Conservation (phyloP, 2,329 filamentous ascomycete genomes). For the Epichloe scottii region DNA sequence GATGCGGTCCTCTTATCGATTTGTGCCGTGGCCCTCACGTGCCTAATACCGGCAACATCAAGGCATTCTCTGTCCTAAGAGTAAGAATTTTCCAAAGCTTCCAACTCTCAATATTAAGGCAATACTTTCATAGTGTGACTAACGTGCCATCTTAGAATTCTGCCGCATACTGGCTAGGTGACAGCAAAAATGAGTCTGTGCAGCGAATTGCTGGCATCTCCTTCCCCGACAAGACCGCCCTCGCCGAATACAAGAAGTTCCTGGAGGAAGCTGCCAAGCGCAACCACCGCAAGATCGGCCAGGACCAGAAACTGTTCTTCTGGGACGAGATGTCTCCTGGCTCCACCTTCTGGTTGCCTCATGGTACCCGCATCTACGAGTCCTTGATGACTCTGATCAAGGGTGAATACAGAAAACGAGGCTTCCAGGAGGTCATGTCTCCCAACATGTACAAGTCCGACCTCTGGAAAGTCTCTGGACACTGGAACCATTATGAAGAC, state of each 20-base stretch:
- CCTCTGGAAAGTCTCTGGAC: constrained; percentile 88
- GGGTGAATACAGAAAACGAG: constrained; percentile 82
- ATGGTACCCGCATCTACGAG: constrained; percentile 90
- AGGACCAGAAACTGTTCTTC: constrained; percentile 95
- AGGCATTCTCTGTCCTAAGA: constrained; percentile 90
- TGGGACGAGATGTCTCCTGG: constrained; percentile 92
- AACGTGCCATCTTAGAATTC: constrained; percentile 42
- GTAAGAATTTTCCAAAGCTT: constrained; percentile 12
- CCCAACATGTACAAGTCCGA: constrained; percentile 91
- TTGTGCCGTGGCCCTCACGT: constrained; percentile 92
- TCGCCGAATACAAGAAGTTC: constrained; percentile 88
- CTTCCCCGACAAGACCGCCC: constrained; percentile 88
- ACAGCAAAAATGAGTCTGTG: constrained; percentile 85
- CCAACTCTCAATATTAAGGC: not conserved
- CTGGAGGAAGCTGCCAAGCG: constrained; percentile 96
- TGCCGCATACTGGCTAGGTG: constrained; percentile 76
- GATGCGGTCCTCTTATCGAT: constrained; percentile 88
- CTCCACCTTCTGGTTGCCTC: constrained; percentile 82
- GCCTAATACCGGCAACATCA: constrained; percentile 80
- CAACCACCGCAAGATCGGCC: constrained; percentile 86
- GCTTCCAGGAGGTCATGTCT: constrained; percentile 88
- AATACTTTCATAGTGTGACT: constrained; percentile 4
- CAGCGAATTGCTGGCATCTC: constrained; percentile 95
- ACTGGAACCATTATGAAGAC: constrained; percentile 77
- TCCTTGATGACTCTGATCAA: constrained; percentile 70